phyloP scores from a whole-genome alignment of 257 asterid genomes.

The Solanum peruvianum region DNA sequence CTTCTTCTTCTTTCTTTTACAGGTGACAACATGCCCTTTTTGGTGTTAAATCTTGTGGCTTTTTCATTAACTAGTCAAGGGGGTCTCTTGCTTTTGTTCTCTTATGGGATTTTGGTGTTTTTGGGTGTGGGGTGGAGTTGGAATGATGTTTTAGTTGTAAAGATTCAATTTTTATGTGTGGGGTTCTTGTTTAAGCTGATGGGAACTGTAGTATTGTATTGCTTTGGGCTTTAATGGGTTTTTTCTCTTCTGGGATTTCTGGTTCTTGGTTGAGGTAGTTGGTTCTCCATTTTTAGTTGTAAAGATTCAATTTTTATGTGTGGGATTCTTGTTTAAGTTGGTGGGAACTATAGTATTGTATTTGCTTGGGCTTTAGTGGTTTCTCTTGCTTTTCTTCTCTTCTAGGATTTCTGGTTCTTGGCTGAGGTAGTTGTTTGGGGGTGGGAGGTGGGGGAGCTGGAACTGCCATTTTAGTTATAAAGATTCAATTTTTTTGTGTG shows the following conservation, averaged over 20 bases:
- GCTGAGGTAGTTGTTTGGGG: background rate
- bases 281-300: background rate
- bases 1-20: conserved; percentile 32
- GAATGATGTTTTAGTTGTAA: background rate
- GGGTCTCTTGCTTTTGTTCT: background rate
- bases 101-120: background rate
- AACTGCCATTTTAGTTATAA: no score
- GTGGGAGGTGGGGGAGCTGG: background rate
- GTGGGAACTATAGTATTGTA: background rate
- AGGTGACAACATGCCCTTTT: conserved; percentile 22
- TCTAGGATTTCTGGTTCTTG: background rate
- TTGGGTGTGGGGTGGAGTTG: background rate
- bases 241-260: background rate
- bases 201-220: background rate
- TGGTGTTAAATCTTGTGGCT: background rate
- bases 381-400: background rate
- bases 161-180: background rate
- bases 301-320: background rate
- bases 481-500: background rate
- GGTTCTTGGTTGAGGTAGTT: background rate
- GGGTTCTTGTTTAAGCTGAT: background rate
- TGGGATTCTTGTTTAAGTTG: background rate
- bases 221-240: background rate
- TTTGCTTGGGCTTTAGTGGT: background rate
- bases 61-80: background rate